Conservation (phyloP, 257 asterid species). For the Solanum pinnatisectum region DNA sequence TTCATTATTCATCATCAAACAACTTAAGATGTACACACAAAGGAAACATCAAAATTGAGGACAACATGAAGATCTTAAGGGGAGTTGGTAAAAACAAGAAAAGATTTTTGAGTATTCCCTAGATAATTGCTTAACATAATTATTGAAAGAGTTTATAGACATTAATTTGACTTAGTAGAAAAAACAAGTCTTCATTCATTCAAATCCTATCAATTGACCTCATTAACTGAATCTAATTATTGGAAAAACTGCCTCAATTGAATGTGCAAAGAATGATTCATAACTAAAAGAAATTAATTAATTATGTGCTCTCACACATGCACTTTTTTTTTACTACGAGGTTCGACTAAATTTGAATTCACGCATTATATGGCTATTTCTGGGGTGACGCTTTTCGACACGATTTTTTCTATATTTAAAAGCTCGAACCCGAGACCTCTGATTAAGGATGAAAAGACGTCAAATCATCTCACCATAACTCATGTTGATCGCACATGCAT, state of each 20-base stretch:
- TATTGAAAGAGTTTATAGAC: neutral
- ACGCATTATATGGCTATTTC: neutral
- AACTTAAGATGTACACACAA: neutral
- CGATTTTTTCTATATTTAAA: neutral
- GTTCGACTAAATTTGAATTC: neutral
- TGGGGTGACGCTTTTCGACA: accelerated
- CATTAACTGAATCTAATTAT: conserved; percentile 39
- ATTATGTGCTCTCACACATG: conserved; percentile 5
- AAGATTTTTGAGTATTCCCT: conserved; percentile 15
- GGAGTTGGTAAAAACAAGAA: conserved; percentile 18
- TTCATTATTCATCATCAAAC: neutral
- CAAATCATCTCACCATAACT: neutral
- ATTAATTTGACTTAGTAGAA: neutral
- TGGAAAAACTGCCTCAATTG: conserved; percentile 18
- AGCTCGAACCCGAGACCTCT: neutral
- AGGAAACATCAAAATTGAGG: neutral
- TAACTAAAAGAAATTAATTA: neutral
- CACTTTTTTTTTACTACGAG: neutral
- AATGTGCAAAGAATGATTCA: conserved; percentile 16
- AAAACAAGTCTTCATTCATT: conserved; percentile 28
- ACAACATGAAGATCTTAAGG: neutral
- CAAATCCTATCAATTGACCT: conserved; percentile 20
- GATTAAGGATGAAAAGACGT: neutral
- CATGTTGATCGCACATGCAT: neutral
- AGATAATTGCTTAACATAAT: conserved; percentile 1